A percentile compares a stretch with the other conserved stretches of the same genome.
phyloP scores from a whole-genome alignment of 2,329 filamentous ascomycete species.

The Cercospora beticola region DNA sequence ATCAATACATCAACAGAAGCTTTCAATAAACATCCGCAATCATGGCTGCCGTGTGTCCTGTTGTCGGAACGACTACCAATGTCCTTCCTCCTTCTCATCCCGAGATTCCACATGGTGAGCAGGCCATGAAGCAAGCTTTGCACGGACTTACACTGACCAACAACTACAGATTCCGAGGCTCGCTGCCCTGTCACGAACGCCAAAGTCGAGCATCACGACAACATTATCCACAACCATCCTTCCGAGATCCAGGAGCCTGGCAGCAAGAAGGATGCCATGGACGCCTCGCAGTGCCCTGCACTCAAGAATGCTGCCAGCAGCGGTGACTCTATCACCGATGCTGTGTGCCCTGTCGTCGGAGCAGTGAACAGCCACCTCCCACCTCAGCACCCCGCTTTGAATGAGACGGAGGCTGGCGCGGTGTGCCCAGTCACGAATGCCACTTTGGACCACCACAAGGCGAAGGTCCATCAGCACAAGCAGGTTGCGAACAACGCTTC shows the following conservation, averaged over 20 bases:
- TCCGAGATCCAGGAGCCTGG: conserved; percentile 33
- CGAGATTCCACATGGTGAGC: conserved; percentile 25
- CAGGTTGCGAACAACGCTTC: conserved; percentile 41
- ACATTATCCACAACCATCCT: conserved; percentile 44
- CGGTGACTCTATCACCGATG: conserved; percentile 44
- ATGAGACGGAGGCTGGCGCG: conserved; percentile 40
- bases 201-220: conserved; percentile 47
- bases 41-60: conserved; percentile 25
- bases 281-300: conserved; percentile 45
- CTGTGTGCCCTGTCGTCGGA: conserved; percentile 47
- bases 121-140: neutral
- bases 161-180: conserved; percentile 40
- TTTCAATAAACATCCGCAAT: neutral
- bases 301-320: conserved; percentile 42
- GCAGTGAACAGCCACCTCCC: conserved; percentile 43
- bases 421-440: conserved; percentile 49
- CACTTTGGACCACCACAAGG: conserved; percentile 45
- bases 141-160: neutral
- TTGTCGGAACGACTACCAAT: conserved; percentile 41
- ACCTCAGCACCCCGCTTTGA: conserved; percentile 44
- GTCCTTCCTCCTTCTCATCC: conserved; percentile 48
- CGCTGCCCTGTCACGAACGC: conserved; percentile 49
- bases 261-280: conserved; percentile 28
- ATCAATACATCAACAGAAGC: neutral
- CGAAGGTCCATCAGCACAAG: conserved; percentile 45